Evolutionary conservation across 768 basidiomycete genomes (phyloP).

Genomic region (Psilocybe cyanescens): DNA sequence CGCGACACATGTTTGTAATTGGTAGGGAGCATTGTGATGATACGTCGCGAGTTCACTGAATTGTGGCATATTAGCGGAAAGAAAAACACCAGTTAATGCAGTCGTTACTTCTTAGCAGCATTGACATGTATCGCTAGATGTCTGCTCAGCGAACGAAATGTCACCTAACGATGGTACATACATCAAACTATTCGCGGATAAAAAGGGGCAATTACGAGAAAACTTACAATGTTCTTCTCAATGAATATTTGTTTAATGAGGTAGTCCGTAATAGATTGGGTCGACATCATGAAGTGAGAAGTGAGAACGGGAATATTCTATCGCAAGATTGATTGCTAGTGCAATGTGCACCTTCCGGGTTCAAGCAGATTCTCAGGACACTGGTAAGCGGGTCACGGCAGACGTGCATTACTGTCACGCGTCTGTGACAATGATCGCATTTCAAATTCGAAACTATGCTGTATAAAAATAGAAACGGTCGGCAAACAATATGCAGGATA

Average conservation of each 20-base stretch:
- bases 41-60: constrained; percentile 67
- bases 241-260: constrained; percentile 56
- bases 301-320: neutral
- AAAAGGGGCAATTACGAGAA: constrained; percentile 16
- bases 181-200: neutral
- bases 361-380: neutral
- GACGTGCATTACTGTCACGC: constrained; percentile 19
- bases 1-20: constrained; percentile 52
- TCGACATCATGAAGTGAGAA: constrained; percentile 36
- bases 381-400: constrained; percentile 8
- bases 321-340: neutral
- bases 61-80: neutral
- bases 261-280: constrained; percentile 46
- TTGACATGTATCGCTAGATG: constrained; percentile 76
- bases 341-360: neutral
- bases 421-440: constrained; percentile 20
- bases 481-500: neutral
- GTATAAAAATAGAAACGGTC: neutral
- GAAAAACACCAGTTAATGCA: neutral
- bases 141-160: constrained; percentile 77
- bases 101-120: constrained; percentile 73
- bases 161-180: constrained; percentile 58
- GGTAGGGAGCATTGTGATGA: constrained; percentile 47
- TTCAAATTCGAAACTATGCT: neutral
- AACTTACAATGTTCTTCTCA: constrained; percentile 53